These are phyloP conservation scores for Nicotiana undulata DNA, from an alignment of 257 asterid genomes.

Conservation along the genomic window DNA sequence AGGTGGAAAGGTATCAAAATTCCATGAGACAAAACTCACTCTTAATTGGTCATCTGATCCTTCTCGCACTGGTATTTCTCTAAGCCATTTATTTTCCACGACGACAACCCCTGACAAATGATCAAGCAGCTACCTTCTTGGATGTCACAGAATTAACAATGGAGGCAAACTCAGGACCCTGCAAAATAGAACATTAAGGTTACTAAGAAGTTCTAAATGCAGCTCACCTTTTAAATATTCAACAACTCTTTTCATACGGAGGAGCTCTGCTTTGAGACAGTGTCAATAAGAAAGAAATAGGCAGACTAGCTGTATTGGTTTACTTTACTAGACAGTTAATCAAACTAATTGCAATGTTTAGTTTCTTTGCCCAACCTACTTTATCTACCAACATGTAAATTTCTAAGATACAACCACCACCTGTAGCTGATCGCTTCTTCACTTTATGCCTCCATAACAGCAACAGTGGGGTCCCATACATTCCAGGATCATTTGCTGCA, in stretches of 20 bases:
- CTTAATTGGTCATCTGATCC: background rate
- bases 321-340: background rate
- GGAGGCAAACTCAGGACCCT: constrained; percentile 95
- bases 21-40: background rate
- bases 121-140: constrained; percentile 86
- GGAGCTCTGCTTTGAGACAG: background rate
- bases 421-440: background rate
- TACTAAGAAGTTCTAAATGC: background rate
- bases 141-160: constrained; percentile 87
- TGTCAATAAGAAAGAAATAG: background rate
- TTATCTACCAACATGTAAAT: background rate
- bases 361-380: background rate
- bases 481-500: too few relatives aligned
- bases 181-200: constrained; percentile 15
- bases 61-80: constrained; percentile 1
- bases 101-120: background rate
- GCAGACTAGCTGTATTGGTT: background rate
- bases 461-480: too few relatives aligned
- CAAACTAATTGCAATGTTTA: background rate
- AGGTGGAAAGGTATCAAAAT: constrained; percentile 9
- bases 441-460: background rate
- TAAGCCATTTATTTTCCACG: constrained; percentile 6
- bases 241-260: background rate
- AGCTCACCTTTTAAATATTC: background rate
- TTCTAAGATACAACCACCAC: background rate